phyloP scores from a whole-genome alignment of 2,329 filamentous ascomycete genomes.

The Clonostachys chloroleuca region DNA sequence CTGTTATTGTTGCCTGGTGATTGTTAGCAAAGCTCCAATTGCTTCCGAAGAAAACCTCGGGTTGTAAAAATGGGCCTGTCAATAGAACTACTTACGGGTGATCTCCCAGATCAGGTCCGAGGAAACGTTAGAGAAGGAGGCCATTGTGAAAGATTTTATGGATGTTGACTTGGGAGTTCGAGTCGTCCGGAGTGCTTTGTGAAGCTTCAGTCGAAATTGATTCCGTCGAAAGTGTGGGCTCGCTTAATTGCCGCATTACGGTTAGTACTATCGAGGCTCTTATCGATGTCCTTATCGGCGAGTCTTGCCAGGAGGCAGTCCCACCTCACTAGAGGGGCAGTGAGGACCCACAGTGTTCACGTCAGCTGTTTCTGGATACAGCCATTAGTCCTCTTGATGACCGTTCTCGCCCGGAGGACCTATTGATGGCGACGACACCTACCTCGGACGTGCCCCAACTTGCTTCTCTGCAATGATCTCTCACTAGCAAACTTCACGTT shows the following conservation, averaged over 20 bases:
- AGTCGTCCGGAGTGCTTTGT: neutral
- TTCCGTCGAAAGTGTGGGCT: constrained; percentile 28
- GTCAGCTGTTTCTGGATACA: too few species aligned
- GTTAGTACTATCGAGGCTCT: constrained; percentile 13
- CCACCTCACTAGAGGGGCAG: too few species aligned
- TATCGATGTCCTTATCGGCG: constrained; percentile 3
- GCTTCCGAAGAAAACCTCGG: neutral
- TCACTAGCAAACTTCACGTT: too few species aligned
- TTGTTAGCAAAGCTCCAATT: neutral
- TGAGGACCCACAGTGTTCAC: too few species aligned
- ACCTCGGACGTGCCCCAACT: too few species aligned
- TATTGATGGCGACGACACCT: too few species aligned
- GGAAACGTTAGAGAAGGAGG: constrained; percentile 69
- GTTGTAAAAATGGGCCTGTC: neutral
- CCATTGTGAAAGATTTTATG: constrained; percentile 40
- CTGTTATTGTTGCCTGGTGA: constrained; percentile 77
- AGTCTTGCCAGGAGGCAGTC: constrained; percentile 3
- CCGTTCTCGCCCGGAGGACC: too few species aligned
- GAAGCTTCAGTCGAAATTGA: too few species aligned
- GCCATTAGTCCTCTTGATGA: too few species aligned
- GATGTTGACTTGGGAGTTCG: neutral
- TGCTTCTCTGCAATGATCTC: too few species aligned
- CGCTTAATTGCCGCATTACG: constrained; percentile 23
- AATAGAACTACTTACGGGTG: constrained; percentile 71
- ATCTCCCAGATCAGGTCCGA: constrained; percentile 92